Conservation (phyloP, 768 basidiomycete species). For the Hemileccinum impolitum region DNA sequence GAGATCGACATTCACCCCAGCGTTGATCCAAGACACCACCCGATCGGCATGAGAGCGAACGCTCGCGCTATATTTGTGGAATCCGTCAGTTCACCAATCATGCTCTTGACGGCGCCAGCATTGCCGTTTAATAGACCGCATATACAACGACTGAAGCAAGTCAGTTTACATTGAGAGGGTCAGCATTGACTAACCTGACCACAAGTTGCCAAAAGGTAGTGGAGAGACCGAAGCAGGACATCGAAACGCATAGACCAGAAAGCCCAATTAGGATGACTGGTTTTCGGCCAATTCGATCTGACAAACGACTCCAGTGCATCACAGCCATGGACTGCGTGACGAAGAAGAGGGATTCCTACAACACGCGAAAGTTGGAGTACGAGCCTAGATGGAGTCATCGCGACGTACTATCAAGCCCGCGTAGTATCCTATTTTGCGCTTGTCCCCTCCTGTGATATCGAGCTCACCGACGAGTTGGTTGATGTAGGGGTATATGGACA, state of each 20-base stretch:
- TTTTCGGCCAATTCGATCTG: constrained; percentile 68
- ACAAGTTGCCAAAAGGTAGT: constrained; percentile 62
- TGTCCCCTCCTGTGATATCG: constrained; percentile 25
- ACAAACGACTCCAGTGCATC: constrained; percentile 68
- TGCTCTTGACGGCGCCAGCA: constrained; percentile 51
- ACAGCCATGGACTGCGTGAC: constrained; percentile 69
- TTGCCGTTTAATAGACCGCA: constrained; percentile 34
- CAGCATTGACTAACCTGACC: constrained; percentile 28
- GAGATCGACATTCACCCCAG: constrained; percentile 30
- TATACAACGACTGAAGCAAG: constrained; percentile 23
- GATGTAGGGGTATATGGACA: constrained; percentile 47
- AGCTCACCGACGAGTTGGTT: constrained; percentile 38
- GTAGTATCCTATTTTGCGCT: constrained; percentile 51
- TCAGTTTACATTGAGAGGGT: not conserved
- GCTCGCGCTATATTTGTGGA: constrained; percentile 28
- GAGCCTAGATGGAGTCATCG: not conserved
- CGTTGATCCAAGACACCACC: constrained; percentile 32
- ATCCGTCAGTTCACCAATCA: constrained; percentile 64
- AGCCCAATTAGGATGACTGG: constrained; percentile 68
- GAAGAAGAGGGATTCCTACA: constrained; percentile 73
- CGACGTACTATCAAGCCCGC: constrained; percentile 60
- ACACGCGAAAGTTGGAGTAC: not conserved
- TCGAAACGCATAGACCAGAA: constrained; percentile 58
- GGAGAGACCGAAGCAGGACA: constrained; percentile 71
- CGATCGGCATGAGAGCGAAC: constrained; percentile 28